These are phyloP conservation scores for Circinella minor DNA, from an alignment of 371 early-diverging fungal species.

Conservation along the genomic window DNA sequence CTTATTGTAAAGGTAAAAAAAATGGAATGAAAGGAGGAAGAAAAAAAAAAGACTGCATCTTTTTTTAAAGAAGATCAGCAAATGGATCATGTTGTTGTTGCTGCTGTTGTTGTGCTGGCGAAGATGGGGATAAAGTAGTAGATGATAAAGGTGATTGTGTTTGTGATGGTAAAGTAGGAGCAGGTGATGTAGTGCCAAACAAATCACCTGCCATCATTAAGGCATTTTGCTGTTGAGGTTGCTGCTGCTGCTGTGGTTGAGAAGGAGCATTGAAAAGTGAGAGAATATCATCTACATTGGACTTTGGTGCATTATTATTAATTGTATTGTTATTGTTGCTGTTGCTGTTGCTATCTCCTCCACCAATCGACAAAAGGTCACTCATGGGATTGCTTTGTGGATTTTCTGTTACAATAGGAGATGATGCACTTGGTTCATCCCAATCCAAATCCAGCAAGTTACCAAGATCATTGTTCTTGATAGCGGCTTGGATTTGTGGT, in stretches of 20 bases:
- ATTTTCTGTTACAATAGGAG: constrained; percentile 31
- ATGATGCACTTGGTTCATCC: constrained; percentile 40
- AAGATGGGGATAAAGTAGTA: background rate
- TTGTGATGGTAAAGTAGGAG: constrained; percentile 5
- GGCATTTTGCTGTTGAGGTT: constrained; percentile 15
- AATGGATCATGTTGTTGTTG: constrained; percentile 27
- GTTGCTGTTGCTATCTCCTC: constrained; percentile 10
- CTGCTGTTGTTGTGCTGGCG: constrained; percentile 24
- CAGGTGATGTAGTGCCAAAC: constrained; percentile 22
- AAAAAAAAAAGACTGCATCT: background rate
- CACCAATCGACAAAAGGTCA: constrained; percentile 42
- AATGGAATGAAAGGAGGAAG: background rate
- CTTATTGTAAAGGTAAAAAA: background rate
- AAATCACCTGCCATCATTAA: constrained; percentile 18
- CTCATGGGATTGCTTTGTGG: constrained; percentile 20
- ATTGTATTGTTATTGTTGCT: constrained; percentile 10
- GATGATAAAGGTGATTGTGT: background rate
- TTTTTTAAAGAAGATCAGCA: constrained; percentile 27
- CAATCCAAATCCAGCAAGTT: constrained; percentile 59
- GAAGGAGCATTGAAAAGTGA: constrained; percentile 32
- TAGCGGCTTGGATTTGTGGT: constrained; percentile 53
- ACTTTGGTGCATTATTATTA: constrained; percentile 17
- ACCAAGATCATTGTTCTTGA: constrained; percentile 61
- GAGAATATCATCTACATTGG: constrained; percentile 43
- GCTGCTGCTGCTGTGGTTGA: constrained; percentile 11